Conservation (phyloP, 768 basidiomycete genomes). For the Pleurotus djamor region DNA sequence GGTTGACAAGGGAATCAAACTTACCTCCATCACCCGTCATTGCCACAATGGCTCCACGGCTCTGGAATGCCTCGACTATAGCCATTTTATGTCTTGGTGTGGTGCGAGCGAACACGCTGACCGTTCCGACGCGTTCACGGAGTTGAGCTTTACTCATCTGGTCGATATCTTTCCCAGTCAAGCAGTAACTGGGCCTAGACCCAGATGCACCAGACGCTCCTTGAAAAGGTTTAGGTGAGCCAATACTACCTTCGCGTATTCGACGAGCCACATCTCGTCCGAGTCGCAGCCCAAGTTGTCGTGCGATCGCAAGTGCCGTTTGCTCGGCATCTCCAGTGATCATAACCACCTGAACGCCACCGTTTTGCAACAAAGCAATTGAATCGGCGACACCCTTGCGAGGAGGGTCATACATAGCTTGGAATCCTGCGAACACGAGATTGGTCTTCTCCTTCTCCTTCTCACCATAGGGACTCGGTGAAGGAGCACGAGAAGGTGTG, state of each 20-base stretch:
- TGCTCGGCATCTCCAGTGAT: constrained; percentile 95
- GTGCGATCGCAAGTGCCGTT: constrained; percentile 88
- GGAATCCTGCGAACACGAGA: constrained; percentile 89
- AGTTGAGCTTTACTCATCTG: constrained; percentile 79
- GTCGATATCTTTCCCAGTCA: constrained; percentile 87
- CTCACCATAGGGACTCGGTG: constrained; percentile 1
- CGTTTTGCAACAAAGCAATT: constrained; percentile 74
- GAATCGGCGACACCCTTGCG: constrained; percentile 92
- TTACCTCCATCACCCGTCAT: constrained; percentile 97
- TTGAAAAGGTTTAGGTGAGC: neutral
- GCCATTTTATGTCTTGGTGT: constrained; percentile 98
- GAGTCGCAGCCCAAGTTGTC: constrained; percentile 78
- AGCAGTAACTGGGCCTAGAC: constrained; percentile 38
- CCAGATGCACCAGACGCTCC: constrained; percentile 27
- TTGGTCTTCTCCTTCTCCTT: constrained; percentile 39
- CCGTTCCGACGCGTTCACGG: constrained; percentile 73
- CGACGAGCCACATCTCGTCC: constrained; percentile 52
- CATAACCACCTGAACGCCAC: constrained; percentile 97
- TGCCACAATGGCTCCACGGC: constrained; percentile 85
- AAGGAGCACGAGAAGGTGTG: constrained; percentile 19
- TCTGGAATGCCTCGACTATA: constrained; percentile 92
- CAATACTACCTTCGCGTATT: constrained; percentile 20
- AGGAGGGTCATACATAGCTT: constrained; percentile 95
- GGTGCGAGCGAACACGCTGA: constrained; percentile 92
- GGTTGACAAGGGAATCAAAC: constrained; percentile 18